phyloP scores from a whole-genome alignment of 768 basidiomycete species.

The Lactarius vividus region DNA sequence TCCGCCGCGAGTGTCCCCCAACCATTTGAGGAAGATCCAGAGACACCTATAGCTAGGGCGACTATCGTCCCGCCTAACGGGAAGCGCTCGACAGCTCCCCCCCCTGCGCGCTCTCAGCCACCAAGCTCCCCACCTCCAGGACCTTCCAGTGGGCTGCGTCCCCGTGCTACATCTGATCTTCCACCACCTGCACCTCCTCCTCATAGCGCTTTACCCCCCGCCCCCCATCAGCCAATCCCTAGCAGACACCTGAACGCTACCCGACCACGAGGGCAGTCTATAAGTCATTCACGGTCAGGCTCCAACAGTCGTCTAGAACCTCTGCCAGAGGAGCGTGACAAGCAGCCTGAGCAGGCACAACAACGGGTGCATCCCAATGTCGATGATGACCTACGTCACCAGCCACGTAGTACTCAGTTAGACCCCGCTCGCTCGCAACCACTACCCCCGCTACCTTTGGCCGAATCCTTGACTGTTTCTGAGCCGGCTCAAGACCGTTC shows the following conservation, averaged over 20 bases:
- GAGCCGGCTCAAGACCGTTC: slow-evolving; percentile 27
- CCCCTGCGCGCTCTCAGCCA: slow-evolving; percentile 29
- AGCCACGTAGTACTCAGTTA: slow-evolving; percentile 22
- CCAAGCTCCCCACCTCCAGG: slow-evolving; percentile 27
- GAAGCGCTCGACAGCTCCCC: slow-evolving; percentile 28
- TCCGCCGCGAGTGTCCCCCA: slow-evolving; percentile 23
- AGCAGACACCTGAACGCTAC: slow-evolving; percentile 38
- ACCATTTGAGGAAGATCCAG: slow-evolving; percentile 17
- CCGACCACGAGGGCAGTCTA: slow-evolving; percentile 48
- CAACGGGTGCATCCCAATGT: slow-evolving; percentile 34
- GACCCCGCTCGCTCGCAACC: slow-evolving; percentile 20
- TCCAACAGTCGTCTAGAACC: slow-evolving; percentile 57
- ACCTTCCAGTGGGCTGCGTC: slow-evolving; percentile 34
- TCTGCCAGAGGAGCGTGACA: slow-evolving; percentile 57
- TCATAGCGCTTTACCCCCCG: slow-evolving; percentile 55
- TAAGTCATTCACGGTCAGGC: slow-evolving; percentile 52
- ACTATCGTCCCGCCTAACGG: neutral
- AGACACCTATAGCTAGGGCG: slow-evolving; percentile 19
- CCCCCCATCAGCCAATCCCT: slow-evolving; percentile 41
- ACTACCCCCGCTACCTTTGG: slow-evolving; percentile 63
- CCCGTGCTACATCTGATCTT: slow-evolving; percentile 56
- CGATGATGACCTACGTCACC: slow-evolving; percentile 32
- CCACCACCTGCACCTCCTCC: slow-evolving; percentile 69
- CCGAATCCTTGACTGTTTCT: slow-evolving; percentile 52
- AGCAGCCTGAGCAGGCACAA: slow-evolving; percentile 36